Base-by-base conservation (phyloP, 495 filamentous ascomycete species). In the Penicillium psychrofluorescens region DNA sequence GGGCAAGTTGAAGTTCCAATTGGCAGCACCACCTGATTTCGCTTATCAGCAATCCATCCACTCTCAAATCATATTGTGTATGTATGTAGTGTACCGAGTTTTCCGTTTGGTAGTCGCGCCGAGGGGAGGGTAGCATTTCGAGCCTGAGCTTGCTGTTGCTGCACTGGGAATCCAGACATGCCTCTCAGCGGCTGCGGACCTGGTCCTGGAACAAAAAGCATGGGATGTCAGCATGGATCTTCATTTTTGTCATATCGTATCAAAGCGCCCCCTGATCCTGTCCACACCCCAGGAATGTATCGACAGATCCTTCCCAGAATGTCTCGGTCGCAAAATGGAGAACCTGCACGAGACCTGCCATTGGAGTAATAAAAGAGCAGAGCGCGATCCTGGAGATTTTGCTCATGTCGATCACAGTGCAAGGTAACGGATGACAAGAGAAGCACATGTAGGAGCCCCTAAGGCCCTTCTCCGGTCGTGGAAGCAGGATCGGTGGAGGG, bases 1-100 rank as follows among this genome's bases (percentile, higher is more conserved):
- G 39, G 86, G 83, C 52, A 85, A 71, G 43, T 81, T 82, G 67
- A 88, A 89, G 16, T 79, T 81, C 86, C 86, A 90, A 53, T 77
- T 81, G 44, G 79, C 69, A 59, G 73, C 80, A 61, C 78, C 86
- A 50, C 78, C 83, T 75, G 71, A 63, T 54, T 22, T 22, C 22
- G 22, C 22, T 4, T 49, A 58, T 70, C 58, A 63, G 56, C 51
- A 49, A 22, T 51, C 54, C 41, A 49, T 41, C 35, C 29, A 40
- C 22, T 22, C 4, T 22, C 22, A 3, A 4, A 22, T 22, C 22
- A 22, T 22, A 4, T 2, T 22, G 4, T 22, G 22, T 22, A 22
- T 22, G 22, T 22, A 4, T 22, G 22, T 22, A 22, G 22, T 75
- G 64, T 75, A 89, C 85, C 84, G 59, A 86, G 68, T 66, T 86